Evolutionary conservation across 306 rosid species (phyloP), one percentile per base, ranked within the genome.

Genomic region (Prinsepia uniflora): DNA sequence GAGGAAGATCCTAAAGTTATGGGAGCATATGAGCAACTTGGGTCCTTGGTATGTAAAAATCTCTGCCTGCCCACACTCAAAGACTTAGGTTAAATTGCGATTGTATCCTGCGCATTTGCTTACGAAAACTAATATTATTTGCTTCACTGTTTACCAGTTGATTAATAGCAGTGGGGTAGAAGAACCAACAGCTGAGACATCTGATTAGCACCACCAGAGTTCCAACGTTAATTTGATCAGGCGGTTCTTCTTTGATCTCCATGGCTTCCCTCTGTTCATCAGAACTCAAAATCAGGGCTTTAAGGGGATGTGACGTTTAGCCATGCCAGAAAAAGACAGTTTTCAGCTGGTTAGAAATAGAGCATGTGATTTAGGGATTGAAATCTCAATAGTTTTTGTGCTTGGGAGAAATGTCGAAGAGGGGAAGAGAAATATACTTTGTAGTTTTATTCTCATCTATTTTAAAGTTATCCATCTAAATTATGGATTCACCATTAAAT

Each of bases 21-120:
- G 97, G 97, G 74, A 79, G 96, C 98, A 20, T 93, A 72, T 42
- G 98, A 93, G 82, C 92, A 86, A 81, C 82, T 93, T 63, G 98
- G 98, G 49, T 89, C 98, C 80, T 79, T 88, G 93, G 98, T 90
- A 88, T 66, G 83, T 43, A 66, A n/a, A 39, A 49, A 36, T 72
- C 18, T 55, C 46, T 17, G 58, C 61, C 6, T 53, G 46, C 9
- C 75, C 19, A 14, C 6, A 5, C 30, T 36, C 41, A 58, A 5
- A 0, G 1, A 68, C 62, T 39, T 52, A 11, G 4, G 8, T 56
- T 59, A 30, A 2, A 30, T 30, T 30, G 36, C 36, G 36, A 30
- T 49, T 5, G 15, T 47, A 3, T 15, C 41, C 6, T 54, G 41
- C 76, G 54, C 36, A 30, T 1, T 1, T 1, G 36, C 36, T 3